Evolutionary conservation across 1,284 basidiomycete species (phyloP), one percentile per base, ranked within the genome.

Genomic region (Rhodotorula sp.): DNA sequence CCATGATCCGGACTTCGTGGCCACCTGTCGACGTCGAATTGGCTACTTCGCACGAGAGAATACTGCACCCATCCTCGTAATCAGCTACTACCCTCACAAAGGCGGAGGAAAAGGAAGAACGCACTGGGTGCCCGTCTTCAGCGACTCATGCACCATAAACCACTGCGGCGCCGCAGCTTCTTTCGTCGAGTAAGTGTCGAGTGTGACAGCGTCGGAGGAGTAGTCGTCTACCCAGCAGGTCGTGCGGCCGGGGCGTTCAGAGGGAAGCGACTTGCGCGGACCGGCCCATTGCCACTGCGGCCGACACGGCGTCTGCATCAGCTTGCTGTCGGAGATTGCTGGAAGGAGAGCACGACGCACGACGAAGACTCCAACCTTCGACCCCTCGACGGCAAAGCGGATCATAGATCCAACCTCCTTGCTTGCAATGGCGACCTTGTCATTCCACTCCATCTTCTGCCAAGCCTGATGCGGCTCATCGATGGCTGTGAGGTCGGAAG

Each of bases 391-490:
- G 5, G 30, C 20, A 46, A 70, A 70, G 4, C 48, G 31, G 16
- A 64, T 31, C n/a, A 46, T 31, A 0, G 37, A n/a, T 4, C 69
- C 69, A 20, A 62, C 40, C 7, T 53, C 40, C 22, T 24, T 28
- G 1, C 62, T 53, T 15, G 34, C 37, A 18, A 53, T 13, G 5
- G 69, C 69, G 2, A 30, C 40, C 51, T 70, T 67, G 28, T 54
- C 65, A 54, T 70, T 70, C 65, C 69, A 70, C 34, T 70, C 69
- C n/a, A 63, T 28, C 18, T 31, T 37, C 37, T 47, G 26, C 69
- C 69, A 70, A 16, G 34, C n/a, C 18, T 40, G n/a, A 1, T 11
- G n/a, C 2, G 40, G 24, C 15, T 31, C 11, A 6, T 56, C 55
- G 55, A 9, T 34, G 18, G 26, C 46, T 5, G 28, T 50, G 13